phyloP scores from a whole-genome alignment of 2,329 filamentous ascomycete species.

The Alternaria brassicae region DNA sequence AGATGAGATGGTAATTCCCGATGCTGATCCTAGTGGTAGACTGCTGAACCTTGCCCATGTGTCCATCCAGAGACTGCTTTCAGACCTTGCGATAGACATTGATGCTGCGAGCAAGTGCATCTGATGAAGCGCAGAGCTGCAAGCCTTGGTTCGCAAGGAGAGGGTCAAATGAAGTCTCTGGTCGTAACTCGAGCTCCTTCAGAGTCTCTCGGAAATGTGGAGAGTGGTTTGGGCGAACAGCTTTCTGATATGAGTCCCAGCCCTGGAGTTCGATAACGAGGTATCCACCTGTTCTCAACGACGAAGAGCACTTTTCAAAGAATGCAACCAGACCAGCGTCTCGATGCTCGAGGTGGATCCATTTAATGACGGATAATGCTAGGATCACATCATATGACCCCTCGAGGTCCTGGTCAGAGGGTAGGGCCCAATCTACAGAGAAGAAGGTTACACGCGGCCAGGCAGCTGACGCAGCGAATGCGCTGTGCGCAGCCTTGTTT shows the following conservation, averaged over 20 bases:
- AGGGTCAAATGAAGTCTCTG: constrained; percentile 45
- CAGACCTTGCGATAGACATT: constrained; percentile 44
- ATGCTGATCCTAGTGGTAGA: constrained; percentile 10
- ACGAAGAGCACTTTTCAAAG: constrained; percentile 43
- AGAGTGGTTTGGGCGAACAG: constrained; percentile 41
- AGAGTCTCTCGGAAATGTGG: constrained; percentile 43
- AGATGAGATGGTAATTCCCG: constrained; percentile 12
- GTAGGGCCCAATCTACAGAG: constrained; percentile 44
- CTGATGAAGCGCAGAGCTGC: constrained; percentile 37
- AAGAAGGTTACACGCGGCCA: constrained; percentile 43
- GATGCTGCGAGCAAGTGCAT: constrained; percentile 43
- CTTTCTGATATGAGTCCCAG: constrained; percentile 49
- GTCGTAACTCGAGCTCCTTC: constrained; percentile 36
- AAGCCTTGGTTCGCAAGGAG: constrained; percentile 39
- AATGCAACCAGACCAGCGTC: constrained; percentile 43
- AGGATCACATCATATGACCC: constrained; percentile 48
- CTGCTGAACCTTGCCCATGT: constrained; percentile 9
- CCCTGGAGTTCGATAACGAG: constrained; percentile 46
- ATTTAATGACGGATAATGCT: constrained; percentile 51
- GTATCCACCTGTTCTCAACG: constrained; percentile 40
- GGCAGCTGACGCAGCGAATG: constrained; percentile 23
- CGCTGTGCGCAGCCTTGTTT: constrained; percentile 16
- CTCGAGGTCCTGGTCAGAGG: constrained; percentile 30
- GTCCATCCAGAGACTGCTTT: constrained; percentile 6
- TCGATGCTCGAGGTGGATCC: constrained; percentile 49